Evolutionary conservation across 257 asterid species (phyloP), one percentile per base, ranked within the genome.

Genomic region (Primulina tabacum): DNA sequence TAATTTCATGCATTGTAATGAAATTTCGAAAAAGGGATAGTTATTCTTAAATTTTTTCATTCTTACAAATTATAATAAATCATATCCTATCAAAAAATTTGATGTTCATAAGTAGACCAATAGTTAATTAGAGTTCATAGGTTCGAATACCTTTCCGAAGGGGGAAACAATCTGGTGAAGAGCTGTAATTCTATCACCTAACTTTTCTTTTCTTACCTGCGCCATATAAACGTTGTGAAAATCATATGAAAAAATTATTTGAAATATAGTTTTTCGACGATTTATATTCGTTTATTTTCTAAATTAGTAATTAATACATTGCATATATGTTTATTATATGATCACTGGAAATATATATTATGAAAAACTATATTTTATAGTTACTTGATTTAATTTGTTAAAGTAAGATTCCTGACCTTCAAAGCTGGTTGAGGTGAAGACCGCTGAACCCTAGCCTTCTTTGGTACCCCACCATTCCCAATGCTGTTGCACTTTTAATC

Each of bases 121-220:
- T 50, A 21, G 67, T 56, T n/a, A n/a, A n/a, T n/a, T 32, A 6
- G 47, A 53, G 4, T 47, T 47, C 55, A 47, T 47, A 47, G 60
- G 14, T 35, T 28, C 16, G 28, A 26, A 74, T 83, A 90, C 98
- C 98, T 93, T 93, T 81, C 97, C 97, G 72, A 93, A 93, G 78
- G 98, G 98, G 71, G 98, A 93, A 85, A 90, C 98, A 33, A 93
- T 82, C 77, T 90, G 98, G 82, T 93, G 98, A 71, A 93, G 98
- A 20, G 96, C 86, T 68, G 96, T 87, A 72, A 93, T 87, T 85
- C 97, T 86, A 80, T 89, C 98, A 65, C 97, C 92, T 30, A 93
- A 79, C 79, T 93, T 93, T 89, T 88, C 97, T 83, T 89, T 92
- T 67, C 96, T 88, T 61, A 89, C 96, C 98, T 89, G 90, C 50